Base-by-base conservation (phyloP, 2,329 filamentous ascomycete genomes). In the Mollisiaceae sp. region DNA sequence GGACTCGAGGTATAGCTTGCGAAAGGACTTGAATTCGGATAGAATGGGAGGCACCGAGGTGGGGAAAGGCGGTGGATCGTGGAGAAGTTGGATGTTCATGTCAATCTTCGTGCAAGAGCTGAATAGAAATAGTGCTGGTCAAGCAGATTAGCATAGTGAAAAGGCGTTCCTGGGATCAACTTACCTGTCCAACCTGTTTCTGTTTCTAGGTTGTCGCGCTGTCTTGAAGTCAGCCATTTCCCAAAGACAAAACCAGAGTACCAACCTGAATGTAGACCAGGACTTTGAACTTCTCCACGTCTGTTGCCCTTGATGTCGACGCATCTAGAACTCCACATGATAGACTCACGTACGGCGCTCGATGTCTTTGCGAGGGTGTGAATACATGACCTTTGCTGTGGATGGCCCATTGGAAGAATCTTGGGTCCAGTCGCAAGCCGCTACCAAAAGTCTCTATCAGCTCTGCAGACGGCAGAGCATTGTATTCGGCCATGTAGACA, bases 231-330 rank as follows among this genome's bases (percentile, higher is more conserved):
- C 41, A 43, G 41, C 12, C 41, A 43, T 43, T 43, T 15, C n/a
- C 41, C 15, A 43, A 15, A 43, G 6, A 15, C n/a, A 15, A n/a
- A 43, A 15, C n/a, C 41, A 43, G 15, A 18, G n/a, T 12, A 22
- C 45, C 45, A 50, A 22, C 45, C n/a, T 67, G 50, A 35, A 67
- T 65, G 62, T 75, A 74, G 3, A 74, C 65, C 32, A 72, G 59
- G 9, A 72, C 67, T 27, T 69, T 68, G 58, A 74, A 73, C 50
- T 61, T 72, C 56, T 74, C 72, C 18, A 72, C 71, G 65, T 75
- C 73, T 12, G 70, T 73, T 32, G 22, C 56, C n/a, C 43, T 61
- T 14, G 62, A 41, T 8, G 69, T 69, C 9, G 57, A 39, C 3
- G 56, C 56, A 50, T 70, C 65, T 24, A 73, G 62, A 3, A 74